Evolutionary conservation across 2,329 filamentous ascomycete genomes (phyloP).

Genomic region (Fusarium incarnatum): DNA sequence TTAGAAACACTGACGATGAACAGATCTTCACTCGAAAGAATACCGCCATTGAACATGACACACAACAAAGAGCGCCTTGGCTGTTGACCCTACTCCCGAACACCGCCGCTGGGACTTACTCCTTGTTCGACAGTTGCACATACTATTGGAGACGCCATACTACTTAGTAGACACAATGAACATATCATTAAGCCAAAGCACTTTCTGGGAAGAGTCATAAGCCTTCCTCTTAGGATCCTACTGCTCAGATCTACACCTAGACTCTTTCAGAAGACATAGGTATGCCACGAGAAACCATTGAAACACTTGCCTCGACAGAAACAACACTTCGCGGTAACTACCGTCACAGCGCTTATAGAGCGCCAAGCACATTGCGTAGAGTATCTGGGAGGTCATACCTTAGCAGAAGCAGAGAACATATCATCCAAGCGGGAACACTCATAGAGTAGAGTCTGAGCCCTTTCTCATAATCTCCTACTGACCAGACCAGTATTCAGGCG

Average conservation of each 20-base stretch:
- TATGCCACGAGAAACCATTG: neutral
- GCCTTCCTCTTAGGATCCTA: no score
- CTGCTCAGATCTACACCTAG: neutral
- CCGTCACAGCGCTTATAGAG: neutral
- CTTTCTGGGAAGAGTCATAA: neutral
- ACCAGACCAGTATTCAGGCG: neutral
- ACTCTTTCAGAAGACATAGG: neutral
- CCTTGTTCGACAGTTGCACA: neutral
- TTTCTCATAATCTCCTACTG: rapidly evolving
- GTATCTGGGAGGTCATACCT: neutral
- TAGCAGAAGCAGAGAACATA: neutral
- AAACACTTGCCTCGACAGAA: neutral
- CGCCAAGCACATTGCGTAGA: neutral
- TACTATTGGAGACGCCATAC: neutral
- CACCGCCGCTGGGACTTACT: neutral
- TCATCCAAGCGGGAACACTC: rapidly evolving
- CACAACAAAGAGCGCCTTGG: neutral
- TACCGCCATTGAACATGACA: neutral
- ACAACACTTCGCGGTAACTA: neutral
- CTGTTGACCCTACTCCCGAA: neutral
- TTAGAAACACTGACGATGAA: neutral
- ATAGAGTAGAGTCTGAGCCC: neutral
- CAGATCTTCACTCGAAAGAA: neutral
- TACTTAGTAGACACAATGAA: neutral
- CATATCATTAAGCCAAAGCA: neutral